phyloP scores from a whole-genome alignment of 345 rosid genomes.

The Pistacia atlantica region DNA sequence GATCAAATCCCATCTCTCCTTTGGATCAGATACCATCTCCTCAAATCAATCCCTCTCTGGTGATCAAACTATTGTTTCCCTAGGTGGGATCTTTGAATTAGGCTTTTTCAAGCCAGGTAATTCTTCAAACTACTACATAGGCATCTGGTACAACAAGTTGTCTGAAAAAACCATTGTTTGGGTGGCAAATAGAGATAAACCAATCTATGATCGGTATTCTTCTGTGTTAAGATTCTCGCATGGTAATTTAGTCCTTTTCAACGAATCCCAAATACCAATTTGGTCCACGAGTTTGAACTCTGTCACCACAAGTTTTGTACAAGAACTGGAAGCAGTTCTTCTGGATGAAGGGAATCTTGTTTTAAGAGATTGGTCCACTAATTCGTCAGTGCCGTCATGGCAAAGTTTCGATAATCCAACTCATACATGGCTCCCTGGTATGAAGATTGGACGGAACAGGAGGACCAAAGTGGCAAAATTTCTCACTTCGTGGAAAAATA shows the following conservation, averaged over 20 bases:
- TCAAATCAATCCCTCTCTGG: slow-evolving; percentile 28
- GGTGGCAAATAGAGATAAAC: slow-evolving; percentile 32
- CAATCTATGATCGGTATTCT: slow-evolving; percentile 17
- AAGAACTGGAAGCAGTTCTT: slow-evolving; percentile 27
- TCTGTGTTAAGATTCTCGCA: slow-evolving; percentile 17
- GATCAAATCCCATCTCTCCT: background rate
- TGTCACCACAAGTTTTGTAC: background rate
- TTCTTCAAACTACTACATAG: slow-evolving; percentile 28
- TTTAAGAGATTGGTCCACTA: slow-evolving; percentile 29
- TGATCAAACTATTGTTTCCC: slow-evolving; percentile 20
- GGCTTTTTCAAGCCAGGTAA: slow-evolving; percentile 35
- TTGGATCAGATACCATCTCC: slow-evolving; percentile 12
- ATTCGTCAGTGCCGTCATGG: slow-evolving; percentile 42
- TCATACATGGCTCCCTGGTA: slow-evolving; percentile 74
- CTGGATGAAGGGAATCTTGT: slow-evolving; percentile 45
- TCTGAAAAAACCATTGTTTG: slow-evolving; percentile 19
- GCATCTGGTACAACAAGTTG: slow-evolving; percentile 25
- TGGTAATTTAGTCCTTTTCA: slow-evolving; percentile 24
- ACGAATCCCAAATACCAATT: background rate
- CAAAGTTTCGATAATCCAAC: slow-evolving; percentile 70
- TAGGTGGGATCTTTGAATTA: slow-evolving; percentile 18
- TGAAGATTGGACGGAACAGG: slow-evolving; percentile 48
- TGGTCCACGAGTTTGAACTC: slow-evolving; percentile 7
- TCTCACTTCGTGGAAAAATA: slow-evolving; percentile 63
- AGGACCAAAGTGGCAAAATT: slow-evolving; percentile 30